Percentiles rank a stretch among this genome's conserved stretches.
Evolutionary conservation across 805 yeast species (phyloP).

Genomic region (Sugiyamaella lignohabitans): DNA sequence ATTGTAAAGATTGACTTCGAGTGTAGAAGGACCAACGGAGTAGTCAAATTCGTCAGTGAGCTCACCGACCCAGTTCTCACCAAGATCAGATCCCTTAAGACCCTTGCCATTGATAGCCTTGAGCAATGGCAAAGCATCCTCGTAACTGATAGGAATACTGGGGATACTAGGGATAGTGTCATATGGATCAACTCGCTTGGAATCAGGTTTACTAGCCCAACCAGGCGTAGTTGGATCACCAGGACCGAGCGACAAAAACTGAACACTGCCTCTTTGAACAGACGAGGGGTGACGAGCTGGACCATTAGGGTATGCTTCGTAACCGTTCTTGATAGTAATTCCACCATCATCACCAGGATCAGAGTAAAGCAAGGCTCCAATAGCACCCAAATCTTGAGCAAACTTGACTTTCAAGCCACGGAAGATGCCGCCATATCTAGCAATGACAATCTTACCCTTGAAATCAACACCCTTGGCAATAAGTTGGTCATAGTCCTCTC

Average conservation of each 20-base stretch:
- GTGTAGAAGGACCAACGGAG: conserved; percentile 45
- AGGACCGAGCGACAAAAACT: conserved; percentile 52
- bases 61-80: conserved; percentile 41
- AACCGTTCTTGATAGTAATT: conserved; percentile 50
- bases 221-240: conserved; percentile 82
- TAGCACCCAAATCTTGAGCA: conserved; percentile 66
- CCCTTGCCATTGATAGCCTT: conserved; percentile 55
- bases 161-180: conserved; percentile 58
- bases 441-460: conserved; percentile 55
- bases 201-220: conserved; percentile 47
- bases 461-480: conserved; percentile 43
- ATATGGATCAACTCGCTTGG: conserved; percentile 44
- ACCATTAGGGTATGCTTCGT: conserved; percentile 62
- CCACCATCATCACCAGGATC: conserved; percentile 58
- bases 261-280: conserved; percentile 72
- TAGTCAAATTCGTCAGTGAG: conserved; percentile 40
- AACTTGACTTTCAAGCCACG: conserved; percentile 71
- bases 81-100: conserved; percentile 32
- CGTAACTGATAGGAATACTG: conserved; percentile 59
- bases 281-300: conserved; percentile 72
- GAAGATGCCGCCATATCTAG: conserved; percentile 59
- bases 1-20: conserved; percentile 48
- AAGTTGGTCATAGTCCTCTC: conserved; percentile 50
- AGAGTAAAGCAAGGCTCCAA: conserved; percentile 58
- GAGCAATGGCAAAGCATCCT: conserved; percentile 59